Conservation (phyloP, 2,329 filamentous ascomycete genomes). For the Microsporum canis region DNA sequence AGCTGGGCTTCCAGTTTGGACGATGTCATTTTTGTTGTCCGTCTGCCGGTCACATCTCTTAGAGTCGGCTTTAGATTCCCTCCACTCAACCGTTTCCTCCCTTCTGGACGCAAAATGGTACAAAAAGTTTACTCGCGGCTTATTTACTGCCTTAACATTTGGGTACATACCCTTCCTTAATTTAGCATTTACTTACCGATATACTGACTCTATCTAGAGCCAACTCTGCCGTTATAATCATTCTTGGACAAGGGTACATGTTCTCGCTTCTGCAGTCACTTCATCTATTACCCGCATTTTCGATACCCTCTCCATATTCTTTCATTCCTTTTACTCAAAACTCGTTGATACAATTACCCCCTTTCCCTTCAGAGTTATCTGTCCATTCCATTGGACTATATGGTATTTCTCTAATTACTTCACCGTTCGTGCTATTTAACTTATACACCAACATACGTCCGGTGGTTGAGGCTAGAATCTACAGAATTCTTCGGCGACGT, state of each 20-base stretch:
- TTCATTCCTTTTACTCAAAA: slow-evolving; percentile 29
- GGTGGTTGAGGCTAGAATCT: slow-evolving; percentile 30
- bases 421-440: slow-evolving; percentile 28
- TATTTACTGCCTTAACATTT: slow-evolving; percentile 22
- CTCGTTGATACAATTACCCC: slow-evolving; percentile 26
- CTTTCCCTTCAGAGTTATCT: slow-evolving; percentile 22
- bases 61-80: slow-evolving; percentile 23
- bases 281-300: slow-evolving; percentile 27
- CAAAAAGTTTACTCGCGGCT: slow-evolving; percentile 19
- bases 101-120: slow-evolving; percentile 18
- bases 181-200: slow-evolving; percentile 5
- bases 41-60: slow-evolving; percentile 31
- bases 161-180: slow-evolving; percentile 19
- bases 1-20: slow-evolving; percentile 33
- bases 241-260: slow-evolving; percentile 34
- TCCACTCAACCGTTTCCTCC: slow-evolving; percentile 21
- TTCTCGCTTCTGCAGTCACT: slow-evolving; percentile 35
- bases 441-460: slow-evolving; percentile 29
- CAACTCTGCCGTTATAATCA: slow-evolving; percentile 25
- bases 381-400: slow-evolving; percentile 20
- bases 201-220: slow-evolving; percentile 22
- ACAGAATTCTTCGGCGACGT: slow-evolving; percentile 30
- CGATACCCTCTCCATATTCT: slow-evolving; percentile 23
- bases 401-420: slow-evolving; percentile 20
- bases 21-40: slow-evolving; percentile 26